These are phyloP conservation scores for Iris pallida DNA, from an alignment of 116 monocot genomes.

Conservation along the genomic window DNA sequence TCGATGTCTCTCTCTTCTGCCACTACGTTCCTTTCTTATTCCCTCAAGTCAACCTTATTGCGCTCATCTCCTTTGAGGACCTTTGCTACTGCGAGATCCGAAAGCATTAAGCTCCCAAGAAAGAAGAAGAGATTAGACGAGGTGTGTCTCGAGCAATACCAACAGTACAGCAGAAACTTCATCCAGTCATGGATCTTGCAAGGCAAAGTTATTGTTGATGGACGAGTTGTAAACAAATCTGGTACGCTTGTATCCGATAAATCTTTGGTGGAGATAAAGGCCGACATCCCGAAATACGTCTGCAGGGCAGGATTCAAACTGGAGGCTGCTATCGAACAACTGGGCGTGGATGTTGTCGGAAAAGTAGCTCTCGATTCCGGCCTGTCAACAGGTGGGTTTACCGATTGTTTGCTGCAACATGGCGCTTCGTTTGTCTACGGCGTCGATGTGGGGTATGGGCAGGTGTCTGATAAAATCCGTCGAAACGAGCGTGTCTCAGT, in stretches of 20 bases:
- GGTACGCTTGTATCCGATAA: constrained; percentile 93
- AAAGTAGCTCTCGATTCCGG: constrained; percentile 98
- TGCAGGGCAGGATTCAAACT: constrained; percentile 96
- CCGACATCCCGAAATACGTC: constrained; percentile 99
- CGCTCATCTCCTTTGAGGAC: constrained; percentile 23
- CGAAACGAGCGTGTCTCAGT: constrained; percentile 66
- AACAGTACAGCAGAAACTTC: constrained; percentile 86
- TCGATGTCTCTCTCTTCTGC: no score
- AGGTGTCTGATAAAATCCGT: constrained; percentile 95
- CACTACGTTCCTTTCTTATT: no score
- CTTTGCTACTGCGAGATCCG: constrained; percentile 37
- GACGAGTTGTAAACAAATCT: constrained; percentile 81
- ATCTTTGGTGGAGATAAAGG: constrained; percentile 81
- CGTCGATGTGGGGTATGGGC: constrained; percentile 95
- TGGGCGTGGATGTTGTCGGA: constrained; percentile 56
- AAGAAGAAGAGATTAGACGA: constrained; percentile 92
- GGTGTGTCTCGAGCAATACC: constrained; percentile 76
- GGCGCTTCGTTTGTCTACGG: constrained; percentile 90
- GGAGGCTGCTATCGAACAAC: constrained; percentile 86
- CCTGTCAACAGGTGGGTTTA: constrained; percentile 96
- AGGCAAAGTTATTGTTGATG: constrained; percentile 97
- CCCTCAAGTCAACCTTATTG: neutral
- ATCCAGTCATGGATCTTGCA: constrained; percentile 92
- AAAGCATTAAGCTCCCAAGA: constrained; percentile 37
- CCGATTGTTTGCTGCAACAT: constrained; percentile 96